Base-by-base conservation (phyloP, 192 early-diverging fungal species). In the Chytriomyces sp. region DNA sequence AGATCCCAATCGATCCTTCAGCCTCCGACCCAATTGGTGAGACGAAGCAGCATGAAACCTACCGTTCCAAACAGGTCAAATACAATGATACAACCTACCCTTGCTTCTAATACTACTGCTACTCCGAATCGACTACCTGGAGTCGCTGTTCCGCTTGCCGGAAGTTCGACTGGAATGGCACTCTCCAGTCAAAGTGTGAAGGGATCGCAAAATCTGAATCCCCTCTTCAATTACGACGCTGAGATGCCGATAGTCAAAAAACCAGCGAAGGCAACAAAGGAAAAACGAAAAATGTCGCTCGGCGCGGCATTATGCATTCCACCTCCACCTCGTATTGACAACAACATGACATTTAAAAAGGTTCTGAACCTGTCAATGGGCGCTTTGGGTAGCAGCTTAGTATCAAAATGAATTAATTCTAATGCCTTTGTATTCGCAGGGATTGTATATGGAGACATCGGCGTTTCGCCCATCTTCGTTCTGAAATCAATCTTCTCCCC, bases 401-500 rank as follows among this genome's bases (percentile, higher is more conserved):
- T n/a, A n/a, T n/a, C n/a, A n/a, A n/a, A n/a, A n/a, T n/a, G n/a
- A n/a, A n/a, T n/a, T n/a, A n/a, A n/a, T n/a, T n/a, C n/a, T n/a
- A n/a, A n/a, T n/a, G n/a, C n/a, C n/a, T n/a, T n/a, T n/a, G n/a
- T n/a, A 34, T 17, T 32, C 39, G n/a, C 10, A 70, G 65, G 81
- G 8, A 79, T 82, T 14, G 77, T 82, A 3, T 87, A 76, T 31
- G 85, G 85, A 19, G 85, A 87, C 52, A 85, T 87, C 60, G 81
- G 80, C n/a, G 84, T 85, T 3, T 81, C 79, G 14, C 85, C 85
- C 1, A 60, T 87, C 7, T 87, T 81, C 66, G 84, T 87, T 25
- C 71, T 80, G 32, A 81, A 80, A 30, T 57, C 79, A 14, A 81
- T 81, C 6, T 86, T 87, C 52, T 25, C 7, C 17, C 28, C 37